Conservation (phyloP, 2,329 filamentous ascomycete species). For the Teratosphaeria nubilosa region DNA sequence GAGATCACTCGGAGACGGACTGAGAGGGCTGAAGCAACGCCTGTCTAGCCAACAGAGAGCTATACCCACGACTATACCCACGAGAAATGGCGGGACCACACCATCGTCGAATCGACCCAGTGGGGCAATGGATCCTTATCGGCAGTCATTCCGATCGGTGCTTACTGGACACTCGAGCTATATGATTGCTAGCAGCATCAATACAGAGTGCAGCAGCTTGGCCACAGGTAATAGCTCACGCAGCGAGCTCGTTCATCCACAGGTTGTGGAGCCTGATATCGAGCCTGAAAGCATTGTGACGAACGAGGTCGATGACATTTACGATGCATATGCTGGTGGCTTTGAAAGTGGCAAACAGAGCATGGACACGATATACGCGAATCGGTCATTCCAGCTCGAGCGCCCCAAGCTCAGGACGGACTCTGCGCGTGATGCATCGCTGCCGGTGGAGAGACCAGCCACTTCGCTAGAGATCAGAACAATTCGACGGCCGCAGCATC, state of each 20-base stretch:
- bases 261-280: slow-evolving; percentile 28
- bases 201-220: slow-evolving; percentile 76
- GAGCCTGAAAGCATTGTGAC: slow-evolving; percentile 41
- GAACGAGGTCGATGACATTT: slow-evolving; percentile 44
- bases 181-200: slow-evolving; percentile 44
- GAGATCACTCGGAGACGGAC: slow-evolving; percentile 17
- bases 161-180: slow-evolving; percentile 50
- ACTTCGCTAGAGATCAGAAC: background rate
- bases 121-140: slow-evolving; percentile 27
- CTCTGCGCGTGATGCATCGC: slow-evolving; percentile 7
- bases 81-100: slow-evolving; percentile 18
- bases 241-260: slow-evolving; percentile 54
- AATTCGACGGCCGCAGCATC: slow-evolving; percentile 9
- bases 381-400: slow-evolving; percentile 12
- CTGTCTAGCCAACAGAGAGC: slow-evolving; percentile 10
- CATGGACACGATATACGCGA: slow-evolving; percentile 16
- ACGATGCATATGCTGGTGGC: slow-evolving; percentile 50
- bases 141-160: slow-evolving; percentile 51
- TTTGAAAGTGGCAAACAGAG: slow-evolving; percentile 33
- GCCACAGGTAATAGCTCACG: slow-evolving; percentile 69
- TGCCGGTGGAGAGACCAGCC: slow-evolving; percentile 7
- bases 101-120: slow-evolving; percentile 26
- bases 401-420: slow-evolving; percentile 11
- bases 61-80: slow-evolving; percentile 28
- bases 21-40: slow-evolving; percentile 16